phyloP scores from a whole-genome alignment of 192 early-diverging fungal genomes.

The Spizellomyces punctatus region DNA sequence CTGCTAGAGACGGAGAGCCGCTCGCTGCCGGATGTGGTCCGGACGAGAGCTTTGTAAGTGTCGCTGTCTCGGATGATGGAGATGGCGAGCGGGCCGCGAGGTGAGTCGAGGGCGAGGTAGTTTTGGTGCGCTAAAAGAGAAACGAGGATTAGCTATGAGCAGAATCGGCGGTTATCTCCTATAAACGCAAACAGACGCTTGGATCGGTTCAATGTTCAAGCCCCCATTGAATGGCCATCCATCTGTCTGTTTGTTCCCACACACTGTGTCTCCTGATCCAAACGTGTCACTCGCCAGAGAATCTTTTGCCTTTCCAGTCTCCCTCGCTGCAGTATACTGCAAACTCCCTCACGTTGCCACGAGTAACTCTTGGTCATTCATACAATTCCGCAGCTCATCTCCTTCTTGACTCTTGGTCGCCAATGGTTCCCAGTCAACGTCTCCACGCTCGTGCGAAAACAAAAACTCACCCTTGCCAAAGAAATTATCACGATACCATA shows the following conservation, averaged over 20 bases:
- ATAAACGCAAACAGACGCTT: no score
- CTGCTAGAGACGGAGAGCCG: slow-evolving; percentile 50
- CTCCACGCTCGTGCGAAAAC: background rate
- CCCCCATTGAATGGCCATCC: no score
- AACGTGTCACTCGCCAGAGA: no score
- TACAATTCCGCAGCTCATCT: no score
- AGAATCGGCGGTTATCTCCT: background rate
- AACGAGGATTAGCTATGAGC: slow-evolving; percentile 21
- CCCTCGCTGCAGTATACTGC: no score
- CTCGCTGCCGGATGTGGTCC: slow-evolving; percentile 58
- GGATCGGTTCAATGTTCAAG: no score
- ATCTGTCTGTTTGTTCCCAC: no score
- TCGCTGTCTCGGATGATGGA: slow-evolving; percentile 53
- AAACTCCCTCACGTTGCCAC: no score
- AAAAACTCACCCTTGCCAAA: slow-evolving; percentile 54
- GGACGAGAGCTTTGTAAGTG: slow-evolving; percentile 56
- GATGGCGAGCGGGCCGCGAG: slow-evolving; percentile 53
- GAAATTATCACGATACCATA: slow-evolving; percentile 68
- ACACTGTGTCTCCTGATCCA: no score
- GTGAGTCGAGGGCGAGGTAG: slow-evolving; percentile 47
- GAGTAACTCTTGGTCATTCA: no score
- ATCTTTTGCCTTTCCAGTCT: no score
- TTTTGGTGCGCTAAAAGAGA: slow-evolving; percentile 48
- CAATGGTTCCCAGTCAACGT: background rate
- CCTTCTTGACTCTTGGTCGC: no score